Evolutionary conservation across 2,329 filamentous ascomycete species (phyloP), one percentile per base, ranked within the genome.

Genomic region (Talaromyces sp.): DNA sequence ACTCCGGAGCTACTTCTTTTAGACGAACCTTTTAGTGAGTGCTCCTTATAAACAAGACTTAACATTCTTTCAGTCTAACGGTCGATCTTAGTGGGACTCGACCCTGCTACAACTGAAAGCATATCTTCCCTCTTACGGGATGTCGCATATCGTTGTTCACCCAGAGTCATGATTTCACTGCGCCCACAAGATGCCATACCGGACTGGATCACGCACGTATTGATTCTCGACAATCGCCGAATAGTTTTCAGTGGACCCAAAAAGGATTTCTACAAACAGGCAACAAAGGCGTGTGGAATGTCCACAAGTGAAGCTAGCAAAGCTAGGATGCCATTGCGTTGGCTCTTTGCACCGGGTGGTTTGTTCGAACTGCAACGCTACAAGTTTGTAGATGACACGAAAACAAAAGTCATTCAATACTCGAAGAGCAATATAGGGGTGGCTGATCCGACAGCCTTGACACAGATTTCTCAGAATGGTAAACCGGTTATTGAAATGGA

Each of bases 101-200:
- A 97, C 72, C 94, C 93, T 13, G 87, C 86, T 5, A 95, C 91
- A 0, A 83, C 89, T 11, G 79, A 82, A 11, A 82, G 83, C 1
- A 76, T 97, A 64, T 93, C 89, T 40, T 80, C 81, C 0, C 78
- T 97, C 48, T 77, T 97, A 21, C 77, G 84, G 62, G 79, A 80
- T 0, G 75, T 97, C 57, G 89, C 91, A 0, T 79, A 83, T 59
- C 81, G 80, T 51, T 82, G 82, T 13, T 80, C 78, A 6, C 92
- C 91, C 0, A 81, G 90, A 33, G 77, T 97, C 22, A 78, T 97
- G 2, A 75, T 97, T 37, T 88, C 87, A 43, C 80, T 93, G 11
- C 81, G 91, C 36, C 90, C 92, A 3, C 93, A 97, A 70, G 94
- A 99, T 70, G 83, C 84, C 0, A 78, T 97, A 37, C 94, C 94